Evolutionary conservation across 345 rosid species (phyloP), one percentile per base, ranked within the genome.

Genomic region (Theobroma cacao): DNA sequence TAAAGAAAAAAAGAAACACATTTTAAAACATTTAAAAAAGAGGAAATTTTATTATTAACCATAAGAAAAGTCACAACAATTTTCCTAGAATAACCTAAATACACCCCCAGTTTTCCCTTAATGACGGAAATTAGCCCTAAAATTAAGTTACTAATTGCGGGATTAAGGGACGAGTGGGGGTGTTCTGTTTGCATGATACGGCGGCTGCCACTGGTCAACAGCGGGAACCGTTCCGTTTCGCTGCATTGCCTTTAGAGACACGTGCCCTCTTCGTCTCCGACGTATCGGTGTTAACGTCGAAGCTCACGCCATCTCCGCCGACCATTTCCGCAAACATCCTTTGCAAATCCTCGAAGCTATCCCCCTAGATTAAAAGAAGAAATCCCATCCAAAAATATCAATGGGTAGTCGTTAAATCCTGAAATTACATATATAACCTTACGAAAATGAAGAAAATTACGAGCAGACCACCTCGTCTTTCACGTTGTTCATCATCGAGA

Each of bases 321-420:
- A 92, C 95, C 87, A 95, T 93, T 0, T 93, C 98, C 78, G 86
- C 80, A 38, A 95, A 93, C 98, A 91, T 92, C 89, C 92, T 86
- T 59, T 91, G 98, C 47, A 95, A 90, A 63, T 95, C 98, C 85
- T 95, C 98, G 14, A 95, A 86, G 74, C 94, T 95, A 47, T 92
- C 90, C 9, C 90, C 95, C 97, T 95, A 65, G 7, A 15, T 4
- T 41, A 53, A 20, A 63, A 36, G 7, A 5, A 36, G 0, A 30
- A 17, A 8, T 0, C n/a, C 18, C 18, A 17, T 1, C 14, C n/a
- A n/a, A 12, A 48, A 15, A 45, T 22, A 65, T 28, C 50, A 53
- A 61, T 3, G 22, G 53, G 1, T 20, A 11, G 2, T 61, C 43
- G 15, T 3, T 26, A 12, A 34, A 28, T 62, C 62, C 56, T 73